A percentile compares a stretch with the other conserved stretches of the same genome.
These are phyloP conservation scores for Leccinum rimulosum DNA, from an alignment of 768 basidiomycete species.

Conservation along the genomic window DNA sequence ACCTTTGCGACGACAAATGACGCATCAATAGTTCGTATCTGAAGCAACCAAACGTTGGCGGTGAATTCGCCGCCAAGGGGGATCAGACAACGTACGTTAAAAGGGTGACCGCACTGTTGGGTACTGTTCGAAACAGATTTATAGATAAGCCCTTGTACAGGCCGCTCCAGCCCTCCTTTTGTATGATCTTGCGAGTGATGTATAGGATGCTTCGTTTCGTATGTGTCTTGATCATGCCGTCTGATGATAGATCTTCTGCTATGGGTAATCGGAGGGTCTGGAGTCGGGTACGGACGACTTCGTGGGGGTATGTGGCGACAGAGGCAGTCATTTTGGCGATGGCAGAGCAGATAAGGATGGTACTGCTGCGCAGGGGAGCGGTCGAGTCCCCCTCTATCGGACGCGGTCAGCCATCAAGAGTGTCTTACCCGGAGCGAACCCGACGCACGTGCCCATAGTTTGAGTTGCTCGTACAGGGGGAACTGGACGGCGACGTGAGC, in stretches of 20 bases:
- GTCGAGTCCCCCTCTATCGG: slow-evolving; percentile 30
- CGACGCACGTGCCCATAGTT: slow-evolving; percentile 77
- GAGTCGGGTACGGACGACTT: slow-evolving; percentile 96
- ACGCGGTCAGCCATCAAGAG: not conserved
- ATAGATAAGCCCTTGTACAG: slow-evolving; percentile 94
- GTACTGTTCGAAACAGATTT: slow-evolving; percentile 92
- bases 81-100: slow-evolving; percentile 38
- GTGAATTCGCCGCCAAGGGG: slow-evolving; percentile 1
- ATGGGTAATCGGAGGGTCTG: slow-evolving; percentile 80
- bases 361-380: slow-evolving; percentile 32
- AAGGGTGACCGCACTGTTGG: slow-evolving; percentile 95
- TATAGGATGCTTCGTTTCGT: slow-evolving; percentile 65
- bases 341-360: slow-evolving; percentile 90
- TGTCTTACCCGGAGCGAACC: slow-evolving; percentile 5
- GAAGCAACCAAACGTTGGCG: not conserved
- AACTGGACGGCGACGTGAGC: slow-evolving; percentile 96
- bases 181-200: slow-evolving; percentile 69
- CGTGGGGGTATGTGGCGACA: slow-evolving; percentile 95
- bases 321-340: slow-evolving; percentile 95
- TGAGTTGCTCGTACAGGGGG: slow-evolving; percentile 92
- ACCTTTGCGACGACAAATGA: slow-evolving; percentile 25
- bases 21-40: slow-evolving; percentile 36
- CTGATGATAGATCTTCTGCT: slow-evolving; percentile 54
- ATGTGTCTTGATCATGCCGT: slow-evolving; percentile 57
- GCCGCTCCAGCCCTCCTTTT: slow-evolving; percentile 83